These are phyloP conservation scores for Xylariomycetidae sp. DNA, from an alignment of 2,329 filamentous ascomycete genomes.

Conservation along the genomic window DNA sequence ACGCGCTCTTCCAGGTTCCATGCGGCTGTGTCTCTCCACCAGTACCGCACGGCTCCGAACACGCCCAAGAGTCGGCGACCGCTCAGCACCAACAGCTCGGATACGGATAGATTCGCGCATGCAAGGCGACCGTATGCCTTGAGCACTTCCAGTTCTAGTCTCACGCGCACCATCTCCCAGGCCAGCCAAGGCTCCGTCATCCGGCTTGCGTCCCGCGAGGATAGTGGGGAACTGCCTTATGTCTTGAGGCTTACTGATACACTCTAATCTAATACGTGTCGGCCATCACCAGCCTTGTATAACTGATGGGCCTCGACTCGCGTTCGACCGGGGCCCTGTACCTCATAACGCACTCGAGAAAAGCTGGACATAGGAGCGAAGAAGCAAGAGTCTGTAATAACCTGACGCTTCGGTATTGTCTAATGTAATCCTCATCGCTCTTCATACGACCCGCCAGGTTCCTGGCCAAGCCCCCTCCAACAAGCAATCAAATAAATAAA, in stretches of 20 bases:
- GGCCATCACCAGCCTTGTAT: neutral
- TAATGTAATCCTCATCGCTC: neutral
- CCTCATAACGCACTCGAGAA: neutral
- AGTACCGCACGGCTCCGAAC: constrained; percentile 48
- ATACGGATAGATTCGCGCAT: constrained; percentile 30
- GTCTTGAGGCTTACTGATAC: constrained; percentile 25
- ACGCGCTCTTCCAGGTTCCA: neutral
- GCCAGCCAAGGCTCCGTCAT: constrained; percentile 33
- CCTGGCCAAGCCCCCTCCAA: too few relatives aligned
- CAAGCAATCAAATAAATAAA: too few relatives aligned
- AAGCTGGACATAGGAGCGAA: neutral
- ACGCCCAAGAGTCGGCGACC: constrained; percentile 39
- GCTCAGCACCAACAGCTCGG: constrained; percentile 16
- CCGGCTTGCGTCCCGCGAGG: constrained; percentile 35
- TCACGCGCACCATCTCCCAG: constrained; percentile 9
- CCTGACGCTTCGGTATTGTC: neutral
- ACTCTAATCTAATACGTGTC: constrained; percentile 4
- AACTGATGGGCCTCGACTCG: neutral
- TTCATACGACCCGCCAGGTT: too few relatives aligned
- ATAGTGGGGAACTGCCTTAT: constrained; percentile 29
- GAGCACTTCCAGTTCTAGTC: constrained; percentile 21
- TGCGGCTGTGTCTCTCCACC: constrained; percentile 25
- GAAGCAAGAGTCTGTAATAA: neutral
- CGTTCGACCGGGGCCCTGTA: neutral
- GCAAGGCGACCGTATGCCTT: constrained; percentile 33